Percentiles rank a stretch among this genome's conserved stretches.
These are phyloP conservation scores for Dictyostelium purpureum DNA, from an alignment of 78 protist species.

Conservation along the genomic window DNA sequence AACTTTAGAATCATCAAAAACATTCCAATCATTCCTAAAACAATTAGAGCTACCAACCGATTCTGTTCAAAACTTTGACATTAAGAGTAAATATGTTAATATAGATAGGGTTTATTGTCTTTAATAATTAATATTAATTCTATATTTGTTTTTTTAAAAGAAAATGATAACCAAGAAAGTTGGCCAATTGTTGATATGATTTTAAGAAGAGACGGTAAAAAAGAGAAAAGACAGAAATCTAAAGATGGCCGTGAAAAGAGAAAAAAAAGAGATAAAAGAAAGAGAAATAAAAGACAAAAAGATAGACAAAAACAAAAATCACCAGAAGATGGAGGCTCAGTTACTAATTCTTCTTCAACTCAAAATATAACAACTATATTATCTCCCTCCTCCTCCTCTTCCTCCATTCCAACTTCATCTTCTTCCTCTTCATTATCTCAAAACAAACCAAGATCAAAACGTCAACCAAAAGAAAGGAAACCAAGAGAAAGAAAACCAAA, in stretches of 20 bases:
- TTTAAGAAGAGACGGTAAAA: not conserved
- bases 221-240: not conserved
- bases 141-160: not conserved
- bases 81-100: not conserved
- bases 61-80: slow-evolving; percentile 3
- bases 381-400: not conserved
- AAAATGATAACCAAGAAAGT: not conserved
- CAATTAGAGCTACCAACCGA: slow-evolving; percentile 45
- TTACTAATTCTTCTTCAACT: too few relatives aligned
- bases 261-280: not conserved
- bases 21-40: slow-evolving; percentile 28
- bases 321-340: too few relatives aligned
- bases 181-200: not conserved
- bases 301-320: not conserved
- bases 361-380: not conserved
- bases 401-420: not conserved
- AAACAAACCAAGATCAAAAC: not conserved
- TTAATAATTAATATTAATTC: not conserved
- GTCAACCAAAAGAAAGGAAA: slow-evolving; percentile 6
- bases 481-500: not conserved
- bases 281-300: not conserved
- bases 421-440: not conserved
- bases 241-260: not conserved
- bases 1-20: slow-evolving; percentile 37
- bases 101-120: not conserved